Evolutionary conservation across 2,329 filamentous ascomycete species (phyloP).

Genomic region (Colletotrichum lini): DNA sequence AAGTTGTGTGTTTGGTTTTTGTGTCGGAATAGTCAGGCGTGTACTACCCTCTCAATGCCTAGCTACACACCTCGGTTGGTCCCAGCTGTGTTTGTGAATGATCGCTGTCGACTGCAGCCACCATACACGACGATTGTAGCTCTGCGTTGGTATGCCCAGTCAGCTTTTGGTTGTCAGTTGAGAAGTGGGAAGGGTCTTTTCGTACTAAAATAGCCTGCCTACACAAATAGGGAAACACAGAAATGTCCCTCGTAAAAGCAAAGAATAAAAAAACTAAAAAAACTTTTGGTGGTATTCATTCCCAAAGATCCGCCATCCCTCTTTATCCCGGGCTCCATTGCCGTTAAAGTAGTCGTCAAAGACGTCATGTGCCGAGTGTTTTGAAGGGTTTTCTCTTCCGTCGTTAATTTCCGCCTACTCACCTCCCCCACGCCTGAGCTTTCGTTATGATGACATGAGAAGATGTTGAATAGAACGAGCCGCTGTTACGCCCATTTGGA

Average conservation of each 20-base stretch:
- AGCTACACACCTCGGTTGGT: too few species aligned
- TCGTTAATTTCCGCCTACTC: conserved; percentile 10
- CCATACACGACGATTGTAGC: too few species aligned
- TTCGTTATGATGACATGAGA: background rate
- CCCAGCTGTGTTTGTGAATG: too few species aligned
- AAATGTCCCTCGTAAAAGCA: background rate
- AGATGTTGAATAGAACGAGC: conserved; percentile 9
- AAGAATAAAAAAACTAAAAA: conserved; percentile 15
- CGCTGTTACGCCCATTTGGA: conserved; percentile 54
- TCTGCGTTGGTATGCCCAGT: background rate
- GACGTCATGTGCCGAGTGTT: conserved; percentile 21
- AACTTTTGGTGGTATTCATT: conserved; percentile 41
- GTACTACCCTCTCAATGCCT: too few species aligned
- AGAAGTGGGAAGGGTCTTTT: conserved; percentile 27
- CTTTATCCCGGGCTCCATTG: background rate
- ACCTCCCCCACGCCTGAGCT: background rate
- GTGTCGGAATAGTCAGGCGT: background rate
- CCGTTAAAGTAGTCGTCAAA: conserved; percentile 20
- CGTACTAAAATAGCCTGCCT: conserved; percentile 23
- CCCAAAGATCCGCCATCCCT: conserved; percentile 29
- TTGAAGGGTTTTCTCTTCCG: conserved; percentile 12
- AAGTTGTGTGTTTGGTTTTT: background rate
- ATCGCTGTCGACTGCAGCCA: too few species aligned
- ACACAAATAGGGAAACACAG: conserved; percentile 1
- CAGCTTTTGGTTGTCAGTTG: too few species aligned